Base-by-base conservation (phyloP, 2,329 filamentous ascomycete species). In the Ophiostoma piceae region DNA sequence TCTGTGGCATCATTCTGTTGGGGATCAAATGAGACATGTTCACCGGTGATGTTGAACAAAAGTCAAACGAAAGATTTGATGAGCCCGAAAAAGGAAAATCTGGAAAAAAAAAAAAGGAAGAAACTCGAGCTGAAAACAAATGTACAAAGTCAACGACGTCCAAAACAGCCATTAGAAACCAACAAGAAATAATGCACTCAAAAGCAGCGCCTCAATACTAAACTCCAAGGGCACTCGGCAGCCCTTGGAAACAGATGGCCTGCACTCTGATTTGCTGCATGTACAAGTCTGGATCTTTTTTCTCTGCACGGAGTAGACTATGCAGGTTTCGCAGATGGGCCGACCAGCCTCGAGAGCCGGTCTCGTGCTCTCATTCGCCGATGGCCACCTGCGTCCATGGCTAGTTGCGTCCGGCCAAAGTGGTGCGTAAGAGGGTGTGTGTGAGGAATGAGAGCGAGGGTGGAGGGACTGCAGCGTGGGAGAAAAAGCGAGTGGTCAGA, bases 241-340 rank as follows among this genome's bases (percentile, higher is more conserved):
- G 12, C 14, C 57, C 12, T 32, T 62, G 57, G 57, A 62, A 62
- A 29, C 14, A 29, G 12, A 32, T n/a, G 57, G 7, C 12, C 11
- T 60, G 54, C 3, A 12, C 14, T 62, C 14, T 62, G 57, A 62
- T 62, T 62, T 32, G 57, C 57, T 62, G 57, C 26, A 32, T 62
- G 51, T 22, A 26, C 51, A 57, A 22, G 8, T 57, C 51, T 57
- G 57, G 14, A 8, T 26, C 26, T 41, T 26, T 68, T 57, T 60
- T 62, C 35, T 66, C 57, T 22, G 39, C 35, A n/a, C 51, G 35
- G 26, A 69, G 43, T 47, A 47, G 68, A 43, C 67, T 26, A 70
- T 71, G 71, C 71, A 71, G 71, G 68, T 67, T 68, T 67, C 39
- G 67, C 66, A 67, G 37, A 64, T 69, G 71, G 57, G 65, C 69